Evolutionary conservation across 2,329 filamentous ascomycete genomes (phyloP).

Genomic region (Fusarium heterosporum): DNA sequence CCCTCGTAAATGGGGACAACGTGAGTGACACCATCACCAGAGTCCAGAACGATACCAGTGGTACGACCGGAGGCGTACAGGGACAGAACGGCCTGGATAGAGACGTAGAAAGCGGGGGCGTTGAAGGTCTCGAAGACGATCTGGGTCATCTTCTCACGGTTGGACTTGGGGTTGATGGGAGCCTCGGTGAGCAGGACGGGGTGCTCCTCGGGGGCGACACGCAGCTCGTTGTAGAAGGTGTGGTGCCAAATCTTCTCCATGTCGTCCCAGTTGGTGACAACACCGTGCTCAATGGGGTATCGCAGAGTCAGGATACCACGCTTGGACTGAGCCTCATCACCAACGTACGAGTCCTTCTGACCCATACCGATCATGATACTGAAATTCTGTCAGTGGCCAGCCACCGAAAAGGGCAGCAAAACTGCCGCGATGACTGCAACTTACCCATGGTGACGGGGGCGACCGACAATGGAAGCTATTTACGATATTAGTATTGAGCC

Average conservation of each 20-base stretch:
- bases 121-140: constrained; percentile 99
- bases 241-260: constrained; percentile 99
- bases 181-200: constrained; percentile 99
- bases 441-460: constrained; percentile 99
- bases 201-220: constrained; percentile 99
- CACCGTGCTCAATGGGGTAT: constrained; percentile 99
- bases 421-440: constrained; percentile 51
- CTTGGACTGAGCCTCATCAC: constrained; percentile 99
- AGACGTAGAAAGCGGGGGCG: constrained; percentile 99
- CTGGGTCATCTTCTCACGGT: constrained; percentile 99
- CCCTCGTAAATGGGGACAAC: constrained; percentile 99
- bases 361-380: constrained; percentile 99
- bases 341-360: constrained; percentile 99
- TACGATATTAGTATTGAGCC: constrained; percentile 52
- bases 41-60: constrained; percentile 99
- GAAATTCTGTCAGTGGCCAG: constrained; percentile 43
- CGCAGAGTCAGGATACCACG: constrained; percentile 99
- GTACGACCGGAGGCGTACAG: constrained; percentile 99
- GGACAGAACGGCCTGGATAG: constrained; percentile 98
- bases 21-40: constrained; percentile 99
- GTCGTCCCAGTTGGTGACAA: constrained; percentile 99
- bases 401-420: constrained; percentile 27
- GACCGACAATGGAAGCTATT: constrained; percentile 97
- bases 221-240: constrained; percentile 99
- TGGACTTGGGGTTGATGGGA: constrained; percentile 99